A percentile compares a stretch with the other conserved stretches of the same genome.
phyloP scores from a whole-genome alignment of 2,329 filamentous ascomycete genomes.

The Penicillium aurantiogriseum region DNA sequence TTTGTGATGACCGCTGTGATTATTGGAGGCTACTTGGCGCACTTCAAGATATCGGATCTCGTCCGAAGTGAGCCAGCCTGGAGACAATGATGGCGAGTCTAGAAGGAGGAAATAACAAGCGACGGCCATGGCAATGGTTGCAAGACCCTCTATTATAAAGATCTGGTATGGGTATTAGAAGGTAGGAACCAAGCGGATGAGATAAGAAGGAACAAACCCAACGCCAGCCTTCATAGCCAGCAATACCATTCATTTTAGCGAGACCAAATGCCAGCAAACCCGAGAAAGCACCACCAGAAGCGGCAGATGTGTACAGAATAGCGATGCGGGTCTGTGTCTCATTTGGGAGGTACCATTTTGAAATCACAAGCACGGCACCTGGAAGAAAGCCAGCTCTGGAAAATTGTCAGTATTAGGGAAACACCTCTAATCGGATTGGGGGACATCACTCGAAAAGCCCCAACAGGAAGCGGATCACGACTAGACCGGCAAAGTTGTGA shows the following conservation, averaged over 20 bases:
- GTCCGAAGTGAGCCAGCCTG: conserved; percentile 40
- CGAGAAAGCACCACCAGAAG: conserved; percentile 75
- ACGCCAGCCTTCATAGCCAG: conserved; percentile 26
- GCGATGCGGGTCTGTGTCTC: conserved; percentile 73
- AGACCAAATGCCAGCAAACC: conserved; percentile 78
- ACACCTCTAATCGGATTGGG: background rate
- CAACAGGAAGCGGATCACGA: conserved; percentile 16
- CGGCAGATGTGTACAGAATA: conserved; percentile 76
- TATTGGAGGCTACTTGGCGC: conserved; percentile 34
- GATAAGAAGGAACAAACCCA: conserved; percentile 8
- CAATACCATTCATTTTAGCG: conserved; percentile 73
- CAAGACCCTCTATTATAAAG: conserved; percentile 62
- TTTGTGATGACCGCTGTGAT: conserved; percentile 16
- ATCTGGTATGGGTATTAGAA: conserved; percentile 40
- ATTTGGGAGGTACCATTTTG: conserved; percentile 73
- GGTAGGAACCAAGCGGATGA: background rate
- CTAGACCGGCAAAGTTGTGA: conserved; percentile 15
- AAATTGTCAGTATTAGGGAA: background rate
- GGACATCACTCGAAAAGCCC: conserved; percentile 27
- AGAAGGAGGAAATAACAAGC: conserved; percentile 29
- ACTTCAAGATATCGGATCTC: conserved; percentile 45
- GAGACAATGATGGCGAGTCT: conserved; percentile 41
- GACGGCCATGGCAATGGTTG: conserved; percentile 62
- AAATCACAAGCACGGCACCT: conserved; percentile 72
- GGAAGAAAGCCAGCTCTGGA: conserved; percentile 53